Conservation (phyloP, 1,139 yeast genomes). For the Hansenula sp. region DNA sequence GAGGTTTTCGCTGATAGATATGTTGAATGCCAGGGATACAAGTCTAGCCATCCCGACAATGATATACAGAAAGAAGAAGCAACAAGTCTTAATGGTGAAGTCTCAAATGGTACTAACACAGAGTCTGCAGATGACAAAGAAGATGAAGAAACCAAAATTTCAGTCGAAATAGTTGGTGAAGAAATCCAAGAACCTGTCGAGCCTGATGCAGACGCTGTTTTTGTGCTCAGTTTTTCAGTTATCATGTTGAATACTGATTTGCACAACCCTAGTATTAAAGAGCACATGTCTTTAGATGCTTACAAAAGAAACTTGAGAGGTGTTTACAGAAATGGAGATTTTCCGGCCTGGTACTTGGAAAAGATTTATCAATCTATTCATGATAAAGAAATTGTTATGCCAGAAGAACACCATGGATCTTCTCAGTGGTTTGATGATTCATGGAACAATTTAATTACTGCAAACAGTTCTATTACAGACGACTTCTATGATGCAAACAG, state of each 20-base stretch:
- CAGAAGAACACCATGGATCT: constrained; percentile 89
- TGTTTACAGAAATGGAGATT: constrained; percentile 67
- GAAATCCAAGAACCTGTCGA: constrained; percentile 45
- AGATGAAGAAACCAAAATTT: constrained; percentile 18
- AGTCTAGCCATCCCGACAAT: constrained; percentile 22
- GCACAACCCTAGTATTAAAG: constrained; percentile 74
- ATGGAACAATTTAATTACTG: constrained; percentile 80
- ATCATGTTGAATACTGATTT: constrained; percentile 77
- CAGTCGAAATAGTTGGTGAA: constrained; percentile 33
- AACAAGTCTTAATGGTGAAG: too few species aligned
- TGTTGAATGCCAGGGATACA: constrained; percentile 51
- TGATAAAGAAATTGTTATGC: constrained; percentile 91
- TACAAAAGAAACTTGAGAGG: constrained; percentile 81
- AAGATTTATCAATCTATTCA: constrained; percentile 78
- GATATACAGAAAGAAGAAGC: too few species aligned
- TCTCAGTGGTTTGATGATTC: constrained; percentile 89
- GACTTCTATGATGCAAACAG: constrained; percentile 23
- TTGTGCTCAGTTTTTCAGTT: constrained; percentile 68
- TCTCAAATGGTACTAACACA: too few species aligned
- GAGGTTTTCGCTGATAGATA: constrained; percentile 84
- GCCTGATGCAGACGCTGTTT: constrained; percentile 73
- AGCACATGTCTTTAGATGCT: constrained; percentile 84
- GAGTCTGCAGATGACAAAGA: constrained; percentile 20
- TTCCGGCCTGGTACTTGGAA: constrained; percentile 81
- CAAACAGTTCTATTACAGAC: constrained; percentile 33